Percentiles rank a stretch among this genome's conserved stretches.
These are phyloP conservation scores for Hordeum vulgare DNA, from an alignment of 176 grass and related monocot species.

Conservation along the genomic window DNA sequence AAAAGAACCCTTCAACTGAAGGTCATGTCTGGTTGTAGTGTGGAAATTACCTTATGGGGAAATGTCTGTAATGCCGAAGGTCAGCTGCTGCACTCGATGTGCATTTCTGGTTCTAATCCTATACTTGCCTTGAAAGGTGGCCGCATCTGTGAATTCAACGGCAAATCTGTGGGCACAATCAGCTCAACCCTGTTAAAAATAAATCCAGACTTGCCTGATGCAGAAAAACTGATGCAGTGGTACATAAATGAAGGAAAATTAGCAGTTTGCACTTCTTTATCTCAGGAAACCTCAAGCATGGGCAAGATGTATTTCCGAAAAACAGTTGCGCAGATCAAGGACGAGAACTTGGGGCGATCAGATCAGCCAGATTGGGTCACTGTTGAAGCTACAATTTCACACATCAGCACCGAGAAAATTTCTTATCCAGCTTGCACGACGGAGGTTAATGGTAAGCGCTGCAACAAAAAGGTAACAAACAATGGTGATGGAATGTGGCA, in stretches of 20 bases:
- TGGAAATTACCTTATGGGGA: constrained; percentile 84
- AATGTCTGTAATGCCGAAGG: constrained; percentile 65
- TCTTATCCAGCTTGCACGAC: constrained; percentile 73
- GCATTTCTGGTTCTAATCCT: constrained; percentile 64
- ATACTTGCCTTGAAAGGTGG: constrained; percentile 69
- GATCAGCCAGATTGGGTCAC: constrained; percentile 73
- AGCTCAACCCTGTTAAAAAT: constrained; percentile 50
- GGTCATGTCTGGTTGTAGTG: constrained; percentile 73
- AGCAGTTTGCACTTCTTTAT: constrained; percentile 49
- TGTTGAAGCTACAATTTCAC: constrained; percentile 60
- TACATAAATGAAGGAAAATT: constrained; percentile 71
- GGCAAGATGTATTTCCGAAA: constrained; percentile 45
- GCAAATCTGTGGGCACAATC: constrained; percentile 38
- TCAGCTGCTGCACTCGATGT: constrained; percentile 43
- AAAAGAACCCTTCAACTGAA: constrained; percentile 72
- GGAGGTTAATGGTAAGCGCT: constrained; percentile 33
- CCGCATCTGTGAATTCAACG: constrained; percentile 52
- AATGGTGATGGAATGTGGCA: constrained; percentile 79
- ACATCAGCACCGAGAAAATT: constrained; percentile 36
- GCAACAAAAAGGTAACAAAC: constrained; percentile 78
- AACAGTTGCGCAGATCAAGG: constrained; percentile 75
- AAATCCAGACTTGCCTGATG: constrained; percentile 63
- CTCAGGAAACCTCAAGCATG: constrained; percentile 25
- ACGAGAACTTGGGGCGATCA: constrained; percentile 48
- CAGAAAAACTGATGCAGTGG: constrained; percentile 59